Conservation (phyloP, 2,329 filamentous ascomycete species). For the Colletotrichum ledebouriae region DNA sequence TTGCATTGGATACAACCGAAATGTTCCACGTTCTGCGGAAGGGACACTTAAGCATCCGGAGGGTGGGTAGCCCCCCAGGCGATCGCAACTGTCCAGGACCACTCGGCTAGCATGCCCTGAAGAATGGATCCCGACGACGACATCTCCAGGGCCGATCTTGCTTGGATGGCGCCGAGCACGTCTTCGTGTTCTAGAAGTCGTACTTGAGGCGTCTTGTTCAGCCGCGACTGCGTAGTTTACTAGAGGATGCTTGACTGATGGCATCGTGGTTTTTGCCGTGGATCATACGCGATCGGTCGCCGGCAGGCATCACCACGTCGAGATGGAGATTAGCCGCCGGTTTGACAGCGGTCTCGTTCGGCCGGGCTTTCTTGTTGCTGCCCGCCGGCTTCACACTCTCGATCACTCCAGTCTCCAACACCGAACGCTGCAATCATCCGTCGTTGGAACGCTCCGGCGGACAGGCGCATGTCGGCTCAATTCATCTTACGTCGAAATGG, state of each 20-base stretch:
- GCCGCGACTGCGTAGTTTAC: neutral
- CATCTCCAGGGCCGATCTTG: slow-evolving; percentile 16
- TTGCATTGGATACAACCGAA: slow-evolving; percentile 3
- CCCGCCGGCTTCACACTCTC: slow-evolving; percentile 1
- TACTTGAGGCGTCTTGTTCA: slow-evolving; percentile 7
- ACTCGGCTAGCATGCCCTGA: slow-evolving; percentile 32
- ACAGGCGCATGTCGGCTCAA: slow-evolving; percentile 13
- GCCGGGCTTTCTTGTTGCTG: neutral
- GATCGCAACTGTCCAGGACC: slow-evolving; percentile 18
- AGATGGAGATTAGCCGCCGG: slow-evolving; percentile 9
- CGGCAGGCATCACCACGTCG: slow-evolving; percentile 8
- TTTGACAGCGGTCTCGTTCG: slow-evolving; percentile 3
- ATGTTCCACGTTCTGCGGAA: neutral
- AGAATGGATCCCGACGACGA: slow-evolving; percentile 9
- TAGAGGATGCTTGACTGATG: neutral
- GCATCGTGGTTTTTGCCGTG: slow-evolving; percentile 1
- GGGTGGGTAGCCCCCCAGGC: slow-evolving; percentile 22
- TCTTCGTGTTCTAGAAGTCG: slow-evolving; percentile 17
- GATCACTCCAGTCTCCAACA: slow-evolving; percentile 18
- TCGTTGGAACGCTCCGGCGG: slow-evolving; percentile 4
- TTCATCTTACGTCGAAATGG: slow-evolving; percentile 30
- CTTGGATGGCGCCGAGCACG: slow-evolving; percentile 24
- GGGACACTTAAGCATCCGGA: slow-evolving; percentile 20
- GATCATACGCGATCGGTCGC: slow-evolving; percentile 6
- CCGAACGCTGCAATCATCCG: neutral